Evolutionary conservation across 768 basidiomycete species (phyloP), one percentile per base, ranked within the genome.

Genomic region (Trametes elegans): DNA sequence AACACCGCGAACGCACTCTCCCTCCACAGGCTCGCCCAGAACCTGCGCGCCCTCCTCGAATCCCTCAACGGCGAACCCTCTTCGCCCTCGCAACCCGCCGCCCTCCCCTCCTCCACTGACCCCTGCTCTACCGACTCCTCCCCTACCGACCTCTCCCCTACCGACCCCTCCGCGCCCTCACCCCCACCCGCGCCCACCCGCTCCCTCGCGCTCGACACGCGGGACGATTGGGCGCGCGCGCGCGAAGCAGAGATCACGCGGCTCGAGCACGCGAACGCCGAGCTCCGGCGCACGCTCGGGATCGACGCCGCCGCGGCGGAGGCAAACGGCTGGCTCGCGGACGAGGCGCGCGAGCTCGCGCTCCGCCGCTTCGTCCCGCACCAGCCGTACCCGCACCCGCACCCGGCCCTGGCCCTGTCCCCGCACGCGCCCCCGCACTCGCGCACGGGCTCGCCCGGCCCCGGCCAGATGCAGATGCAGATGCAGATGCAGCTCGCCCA

Each of bases 231-330:
- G 91, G 86, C 90, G 2, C 60, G 87, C 55, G 90, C 93, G 68
- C 81, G 97, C 57, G 96, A 98, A 68, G 73, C 74, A 58, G 97
- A 98, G 73, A 91, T 99, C 48, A 64, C 78, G 9, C 79, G 94
- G 44, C 73, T 99, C 38, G 86, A 88, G 68, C 74, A 73, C 45
- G 96, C 98, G 73, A 99, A 99, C 66, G 79, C 81, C 39, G 79
- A 83, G 52, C 73, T 99, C 45, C 77, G 96, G 45, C 77, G 77
- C 64, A 68, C 88, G 70, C 73, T 99, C 41, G 84, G 81, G 16
- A 93, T 98, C 57, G 87, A 90, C 69, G 69, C 75, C 31, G 77
- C 70, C 23, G 77, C 73, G 35, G 74, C 87, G 49, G 70, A 71
- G 2, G 78, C 76, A 39, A 76, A 75, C 40, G 83, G 85, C 8